Evolutionary conservation across 768 basidiomycete genomes (phyloP), one percentile per base, ranked within the genome.

Genomic region (Hydnomerulius pinastri): DNA sequence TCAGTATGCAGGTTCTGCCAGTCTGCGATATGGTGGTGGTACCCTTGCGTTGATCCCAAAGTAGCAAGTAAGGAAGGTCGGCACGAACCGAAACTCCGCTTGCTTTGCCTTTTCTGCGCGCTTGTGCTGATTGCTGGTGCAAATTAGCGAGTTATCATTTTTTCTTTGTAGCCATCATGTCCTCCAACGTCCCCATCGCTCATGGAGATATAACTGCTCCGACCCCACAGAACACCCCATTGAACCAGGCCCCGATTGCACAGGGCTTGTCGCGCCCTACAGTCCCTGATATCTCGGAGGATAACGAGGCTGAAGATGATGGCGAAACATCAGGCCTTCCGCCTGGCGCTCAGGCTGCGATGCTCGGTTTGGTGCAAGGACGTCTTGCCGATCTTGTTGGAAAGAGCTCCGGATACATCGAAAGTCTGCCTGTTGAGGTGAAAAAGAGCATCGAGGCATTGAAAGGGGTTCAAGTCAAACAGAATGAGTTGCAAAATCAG

Each of bases 331-430:
- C 63, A 6, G 71, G 71, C 50, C 72, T 77, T 36, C 66, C 70
- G 4, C 75, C 72, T 18, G 64, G 75, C 46, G 71, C 82, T 8
- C 75, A 81, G 69, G 77, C 80, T 58, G 86, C 86, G 17, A 86
- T 92, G 76, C 74, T 92, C 37, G 86, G 83, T 45, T 79, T 98
- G 70, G 92, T 98, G 12, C 92, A 98, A 56, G 86, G 86, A 58
- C 87, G 85, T 70, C 87, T 99, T 54, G 83, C 85, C 29, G 78
- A 77, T 60, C 85, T 99, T 30, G 74, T 98, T 56, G 96, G 96
- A 42, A 86, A 85, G 70, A 92, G 91, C 65, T 95, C 92, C 12
- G 94, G 94, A 12, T 99, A 99, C 74, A 83, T 99, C 74, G 93
- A 98, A 74, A 78, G 77, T 61, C 81, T 98, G 43, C 89, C 94